Evolutionary conservation across 257 asterid species (phyloP), one percentile per base, ranked within the genome.

Genomic region (Jasminum sambac): DNA sequence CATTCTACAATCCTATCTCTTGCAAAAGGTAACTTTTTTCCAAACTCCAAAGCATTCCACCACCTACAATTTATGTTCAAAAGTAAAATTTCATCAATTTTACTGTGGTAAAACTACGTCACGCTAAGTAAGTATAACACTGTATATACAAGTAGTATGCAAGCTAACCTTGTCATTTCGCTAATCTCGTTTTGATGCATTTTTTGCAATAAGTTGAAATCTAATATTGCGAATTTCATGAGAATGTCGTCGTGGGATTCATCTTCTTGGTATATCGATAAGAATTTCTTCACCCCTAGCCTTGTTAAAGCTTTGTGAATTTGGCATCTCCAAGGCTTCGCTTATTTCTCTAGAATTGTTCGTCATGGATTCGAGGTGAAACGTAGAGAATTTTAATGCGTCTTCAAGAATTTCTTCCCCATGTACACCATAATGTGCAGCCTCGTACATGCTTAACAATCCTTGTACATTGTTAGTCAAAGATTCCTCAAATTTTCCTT

Each of bases 1-100:
- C 70, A 39, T n/a, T 82, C 84, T 10, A 61, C 81, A 17, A 82
- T 6, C 34, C 84, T 65, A 5, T 79, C 82, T 64, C 87, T 74
- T 14, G 82, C 79, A 68, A 77, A 79, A 3, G 79, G 63, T 2
- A 66, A 10, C 21, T 77, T 79, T 6, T 30, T 74, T 6, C 63
- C 14, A 6, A 62, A 72, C 10, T 74, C 77, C n/a, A 83, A 21
- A 30, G 3, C 36, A 26, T 79, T 74, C 84, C 84, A 82, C 86
- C 86, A 82, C 71, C 84, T 82, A 21, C 24, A 66, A n/a, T 36
- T 17, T 9, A 16, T 14, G 8, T 37, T 16, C 23, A 44, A 39
- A 39, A 39, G 9, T 39, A 39, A 3, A 39, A 39, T 2, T 5
- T 39, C 2, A 5, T 6, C 8, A 39, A 39, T 39, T 39, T 39